Conservation (phyloP, 495 filamentous ascomycete species). For the Cercophora sp. region DNA sequence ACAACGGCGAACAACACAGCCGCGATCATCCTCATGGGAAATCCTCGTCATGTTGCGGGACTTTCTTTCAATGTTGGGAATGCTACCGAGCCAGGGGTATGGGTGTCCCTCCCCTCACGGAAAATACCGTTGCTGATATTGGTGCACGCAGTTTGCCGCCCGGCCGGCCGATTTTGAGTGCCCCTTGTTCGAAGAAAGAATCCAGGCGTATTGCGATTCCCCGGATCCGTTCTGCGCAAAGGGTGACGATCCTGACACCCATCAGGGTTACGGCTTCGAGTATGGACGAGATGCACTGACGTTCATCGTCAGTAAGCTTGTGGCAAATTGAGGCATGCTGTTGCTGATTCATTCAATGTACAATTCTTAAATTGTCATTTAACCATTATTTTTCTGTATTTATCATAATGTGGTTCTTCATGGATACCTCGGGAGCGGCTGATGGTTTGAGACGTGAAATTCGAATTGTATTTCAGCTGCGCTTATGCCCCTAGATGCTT, state of each 20-base stretch:
- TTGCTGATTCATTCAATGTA: neutral
- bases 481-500: no score
- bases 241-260: constrained; percentile 48
- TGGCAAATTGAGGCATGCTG: neutral
- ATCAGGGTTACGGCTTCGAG: constrained; percentile 54
- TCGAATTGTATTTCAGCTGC: no score
- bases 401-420: no score
- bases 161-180: constrained; percentile 52
- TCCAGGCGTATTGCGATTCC: constrained; percentile 57
- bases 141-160: constrained; percentile 46
- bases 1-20: constrained; percentile 48
- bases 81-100: constrained; percentile 51
- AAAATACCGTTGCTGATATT: constrained; percentile 1
- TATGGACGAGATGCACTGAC: constrained; percentile 50
- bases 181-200: constrained; percentile 44
- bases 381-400: no score
- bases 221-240: constrained; percentile 60
- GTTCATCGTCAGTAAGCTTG: constrained; percentile 50
- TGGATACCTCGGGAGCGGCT: no score
- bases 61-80: constrained; percentile 56
- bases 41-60: constrained; percentile 49
- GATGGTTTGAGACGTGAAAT: no score
- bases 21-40: constrained; percentile 58
- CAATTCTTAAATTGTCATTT: no score
- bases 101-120: constrained; percentile 16